Base-by-base conservation (phyloP, 2,329 filamentous ascomycete species). In the Aspergillus sp. region DNA sequence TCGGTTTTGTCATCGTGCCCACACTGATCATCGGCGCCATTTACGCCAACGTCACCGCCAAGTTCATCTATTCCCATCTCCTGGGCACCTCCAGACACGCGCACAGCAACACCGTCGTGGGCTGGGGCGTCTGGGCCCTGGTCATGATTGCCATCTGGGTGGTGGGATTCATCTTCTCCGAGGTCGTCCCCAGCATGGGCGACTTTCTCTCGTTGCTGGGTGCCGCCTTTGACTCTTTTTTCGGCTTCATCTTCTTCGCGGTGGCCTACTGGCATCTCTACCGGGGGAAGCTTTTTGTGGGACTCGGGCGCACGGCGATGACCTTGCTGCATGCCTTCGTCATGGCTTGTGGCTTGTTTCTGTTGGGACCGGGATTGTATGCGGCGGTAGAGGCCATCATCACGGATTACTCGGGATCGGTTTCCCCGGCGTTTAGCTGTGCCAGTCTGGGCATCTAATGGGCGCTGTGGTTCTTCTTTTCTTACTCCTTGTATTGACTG, bases 351-450 rank as follows among this genome's bases (percentile, higher is more conserved):
- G 82, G 82, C 0, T 64, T 84, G 63, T 83, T 84, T 66, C 62
- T 83, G 61, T 70, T 83, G 15, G 82, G 82, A 3, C 82, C 81
- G 0, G 82, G 82, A 0, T 64, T 83, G n/a, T 83, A 83, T 67
- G 81, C 81, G 32, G 82, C 82, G 13, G 78, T 82, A 4, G 72
- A 83, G 70, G 81, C 82, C 10, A 83, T 83, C 55, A 82, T 83
- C 57, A 75, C 73, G 3, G 82, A 83, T 71, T 84, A 83, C 58
- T 71, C 77, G 2, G 76, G 77, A 2, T 63, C 68, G 21, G 75
- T 76, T 1, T 76, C 71, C 39, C 81, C 81, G 10, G 80, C 81
- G 3, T 84, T 84, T 60, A 80, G 77, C 41, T 83, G 82, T 72
- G 76, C 77, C 4, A 80, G 83, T 70, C 61, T 82, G 58, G 71